These are phyloP conservation scores for Ruellia speciosa DNA, from an alignment of 305 asterid genomes.

Conservation along the genomic window DNA sequence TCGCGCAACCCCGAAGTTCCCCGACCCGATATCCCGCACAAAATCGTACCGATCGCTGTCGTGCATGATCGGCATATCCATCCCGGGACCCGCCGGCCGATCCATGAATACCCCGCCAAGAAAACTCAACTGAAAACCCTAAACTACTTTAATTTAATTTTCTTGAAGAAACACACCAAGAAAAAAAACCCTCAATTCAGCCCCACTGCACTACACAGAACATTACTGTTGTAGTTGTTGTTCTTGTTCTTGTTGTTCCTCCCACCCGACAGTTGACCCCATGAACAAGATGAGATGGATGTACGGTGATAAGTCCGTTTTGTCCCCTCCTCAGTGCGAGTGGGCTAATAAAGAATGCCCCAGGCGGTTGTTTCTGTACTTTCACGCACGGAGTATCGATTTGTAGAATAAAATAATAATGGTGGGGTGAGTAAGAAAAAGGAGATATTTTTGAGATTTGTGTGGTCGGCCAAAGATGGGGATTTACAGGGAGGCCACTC, in stretches of 20 bases:
- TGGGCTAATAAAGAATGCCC: neutral
- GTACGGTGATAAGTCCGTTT: conserved; percentile 21
- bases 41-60: conserved; percentile 82
- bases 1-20: conserved; percentile 80
- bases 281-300: conserved; percentile 21
- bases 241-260: neutral
- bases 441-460: conserved; percentile 20
- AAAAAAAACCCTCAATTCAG: conserved; percentile 12
- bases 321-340: conserved; percentile 20
- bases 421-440: neutral
- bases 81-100: conserved; percentile 32
- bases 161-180: conserved; percentile 5
- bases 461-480: conserved; percentile 28
- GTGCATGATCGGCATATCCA: conserved; percentile 63
- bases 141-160: neutral
- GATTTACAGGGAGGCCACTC: neutral
- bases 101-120: conserved; percentile 18
- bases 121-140: neutral
- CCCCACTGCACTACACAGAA: conserved; percentile 14
- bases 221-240: neutral
- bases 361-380: conserved; percentile 26
- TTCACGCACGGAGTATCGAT: neutral
- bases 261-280: conserved; percentile 18
- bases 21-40: conserved; percentile 74
- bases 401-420: neutral